Conservation (phyloP, 2,329 filamentous ascomycete species). For the Juglanconis oblonga region DNA sequence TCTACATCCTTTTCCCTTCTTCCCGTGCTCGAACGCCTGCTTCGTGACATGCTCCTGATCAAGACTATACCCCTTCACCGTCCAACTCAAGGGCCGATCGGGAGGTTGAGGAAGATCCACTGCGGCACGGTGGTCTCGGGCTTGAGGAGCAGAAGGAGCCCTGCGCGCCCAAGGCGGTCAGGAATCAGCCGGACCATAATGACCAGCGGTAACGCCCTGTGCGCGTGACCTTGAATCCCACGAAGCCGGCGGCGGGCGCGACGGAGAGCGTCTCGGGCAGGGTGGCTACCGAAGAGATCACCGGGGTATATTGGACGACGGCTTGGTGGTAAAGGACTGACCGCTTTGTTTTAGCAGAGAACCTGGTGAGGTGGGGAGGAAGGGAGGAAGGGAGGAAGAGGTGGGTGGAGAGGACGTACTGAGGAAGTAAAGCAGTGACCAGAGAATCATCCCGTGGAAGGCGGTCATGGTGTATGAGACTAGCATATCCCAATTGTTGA, state of each 20-base stretch:
- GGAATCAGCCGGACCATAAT: slow-evolving; percentile 59
- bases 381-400: neutral
- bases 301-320: slow-evolving; percentile 51
- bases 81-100: slow-evolving; percentile 42
- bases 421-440: slow-evolving; percentile 54
- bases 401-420: slow-evolving; percentile 30
- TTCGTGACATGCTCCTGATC: slow-evolving; percentile 31
- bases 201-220: slow-evolving; percentile 60
- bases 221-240: slow-evolving; percentile 51
- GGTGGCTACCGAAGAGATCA: slow-evolving; percentile 52
- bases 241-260: slow-evolving; percentile 55
- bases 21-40: slow-evolving; percentile 23
- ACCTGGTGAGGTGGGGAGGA: too few relatives aligned
- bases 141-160: slow-evolving; percentile 48
- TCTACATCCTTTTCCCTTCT: slow-evolving; percentile 10
- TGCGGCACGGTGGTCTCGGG: slow-evolving; percentile 45
- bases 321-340: slow-evolving; percentile 46
- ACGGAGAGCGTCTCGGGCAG: slow-evolving; percentile 63
- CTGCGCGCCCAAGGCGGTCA: slow-evolving; percentile 58
- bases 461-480: slow-evolving; percentile 44
- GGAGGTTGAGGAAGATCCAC: slow-evolving; percentile 61
- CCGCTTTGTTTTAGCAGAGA: too few relatives aligned
- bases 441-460: slow-evolving; percentile 55
- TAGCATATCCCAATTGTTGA: slow-evolving; percentile 46
- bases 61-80: slow-evolving; percentile 28